Evolutionary conservation across 768 basidiomycete genomes (phyloP).

Genomic region (Mycena kentingensis): DNA sequence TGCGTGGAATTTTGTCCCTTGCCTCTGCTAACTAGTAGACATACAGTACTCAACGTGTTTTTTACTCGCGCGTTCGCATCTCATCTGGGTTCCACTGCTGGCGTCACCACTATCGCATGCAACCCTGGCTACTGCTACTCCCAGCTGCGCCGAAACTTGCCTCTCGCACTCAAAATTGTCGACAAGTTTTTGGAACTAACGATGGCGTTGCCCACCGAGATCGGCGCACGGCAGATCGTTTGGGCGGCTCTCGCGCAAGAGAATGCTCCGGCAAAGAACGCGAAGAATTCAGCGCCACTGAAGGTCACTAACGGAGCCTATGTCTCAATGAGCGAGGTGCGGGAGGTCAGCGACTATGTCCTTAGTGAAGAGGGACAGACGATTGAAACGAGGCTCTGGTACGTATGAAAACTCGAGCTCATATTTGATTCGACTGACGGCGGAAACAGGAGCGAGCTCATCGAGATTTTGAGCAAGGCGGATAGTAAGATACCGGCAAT

Average conservation of each 20-base stretch:
- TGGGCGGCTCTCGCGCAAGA: conserved; percentile 1
- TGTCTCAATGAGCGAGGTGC: not conserved
- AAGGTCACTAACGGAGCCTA: not conserved
- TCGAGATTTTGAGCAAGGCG: not conserved
- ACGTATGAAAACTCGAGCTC: not conserved
- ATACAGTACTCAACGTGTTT: conserved; percentile 33
- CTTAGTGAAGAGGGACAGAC: not conserved
- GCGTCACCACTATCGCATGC: conserved; percentile 28
- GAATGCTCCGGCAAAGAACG: too few species aligned
- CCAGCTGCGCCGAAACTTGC: conserved; percentile 20
- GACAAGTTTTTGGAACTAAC: conserved; percentile 1
- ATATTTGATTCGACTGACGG: not conserved
- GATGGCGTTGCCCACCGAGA: conserved; percentile 5
- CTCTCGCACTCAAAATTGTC: not conserved
- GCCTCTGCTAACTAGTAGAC: not conserved
- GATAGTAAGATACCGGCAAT: not conserved
- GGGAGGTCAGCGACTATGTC: not conserved
- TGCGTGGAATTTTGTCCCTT: conserved; percentile 15
- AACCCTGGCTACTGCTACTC: conserved; percentile 37
- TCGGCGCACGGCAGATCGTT: conserved; percentile 6
- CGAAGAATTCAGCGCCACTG: too few species aligned
- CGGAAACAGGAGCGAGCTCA: not conserved
- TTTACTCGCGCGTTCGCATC: conserved; percentile 32
- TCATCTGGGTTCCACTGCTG: conserved; percentile 19
- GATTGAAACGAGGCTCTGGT: not conserved